Conservation (phyloP, 305 asterid species). For the Solanum chacoense region DNA sequence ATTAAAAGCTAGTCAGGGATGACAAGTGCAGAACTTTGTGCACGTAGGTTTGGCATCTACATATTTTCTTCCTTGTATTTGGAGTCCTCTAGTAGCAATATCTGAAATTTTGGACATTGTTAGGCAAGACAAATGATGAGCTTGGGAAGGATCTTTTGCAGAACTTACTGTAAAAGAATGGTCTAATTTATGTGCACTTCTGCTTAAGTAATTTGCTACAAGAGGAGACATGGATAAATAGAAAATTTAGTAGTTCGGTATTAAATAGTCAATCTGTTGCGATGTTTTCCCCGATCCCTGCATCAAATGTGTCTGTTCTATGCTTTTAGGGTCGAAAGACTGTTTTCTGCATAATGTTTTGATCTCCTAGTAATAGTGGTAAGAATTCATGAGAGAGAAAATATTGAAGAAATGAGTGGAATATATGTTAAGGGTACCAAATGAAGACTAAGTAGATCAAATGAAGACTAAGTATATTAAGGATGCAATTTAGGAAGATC, state of each 20-base stretch:
- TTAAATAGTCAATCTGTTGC: background rate
- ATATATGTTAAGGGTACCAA: background rate
- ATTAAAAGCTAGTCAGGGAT: background rate
- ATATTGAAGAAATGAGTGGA: background rate
- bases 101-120: background rate
- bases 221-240: background rate
- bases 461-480: background rate
- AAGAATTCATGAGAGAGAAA: background rate
- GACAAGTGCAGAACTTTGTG: background rate
- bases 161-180: background rate
- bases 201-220: background rate
- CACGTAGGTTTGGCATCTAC: background rate
- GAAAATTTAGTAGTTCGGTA: background rate
- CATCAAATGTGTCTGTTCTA: background rate
- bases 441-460: background rate
- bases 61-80: background rate
- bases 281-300: background rate
- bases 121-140: background rate
- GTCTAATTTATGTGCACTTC: background rate
- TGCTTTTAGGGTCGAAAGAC: background rate
- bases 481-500: background rate
- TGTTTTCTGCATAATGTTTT: background rate
- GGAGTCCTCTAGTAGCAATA: background rate
- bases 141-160: background rate
- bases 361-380: background rate